These are phyloP conservation scores for Aspergillus fumigatus DNA, from an alignment of 2,329 filamentous ascomycete species.

Conservation along the genomic window DNA sequence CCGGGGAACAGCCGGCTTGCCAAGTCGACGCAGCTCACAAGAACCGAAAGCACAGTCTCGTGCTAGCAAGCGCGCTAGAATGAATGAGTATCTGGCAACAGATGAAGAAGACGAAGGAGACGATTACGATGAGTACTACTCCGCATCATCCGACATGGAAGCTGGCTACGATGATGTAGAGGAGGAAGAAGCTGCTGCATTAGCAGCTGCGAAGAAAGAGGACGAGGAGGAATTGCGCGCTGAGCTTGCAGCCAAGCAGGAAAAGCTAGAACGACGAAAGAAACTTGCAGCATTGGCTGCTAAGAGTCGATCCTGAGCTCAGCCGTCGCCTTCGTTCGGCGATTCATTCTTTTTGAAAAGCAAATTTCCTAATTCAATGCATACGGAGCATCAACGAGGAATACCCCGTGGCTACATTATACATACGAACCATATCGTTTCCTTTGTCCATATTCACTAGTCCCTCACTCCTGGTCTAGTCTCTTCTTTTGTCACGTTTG, in stretches of 20 bases:
- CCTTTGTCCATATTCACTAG: background rate
- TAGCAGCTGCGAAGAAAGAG: constrained; percentile 40
- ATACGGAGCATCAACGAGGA: constrained; percentile 24
- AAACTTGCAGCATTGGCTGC: constrained; percentile 38
- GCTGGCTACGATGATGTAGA: constrained; percentile 45
- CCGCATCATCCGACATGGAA: constrained; percentile 49
- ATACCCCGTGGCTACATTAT: constrained; percentile 22
- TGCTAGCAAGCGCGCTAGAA: constrained; percentile 23
- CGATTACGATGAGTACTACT: constrained; percentile 40
- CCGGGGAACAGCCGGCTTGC: constrained; percentile 40
- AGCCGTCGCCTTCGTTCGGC: background rate
- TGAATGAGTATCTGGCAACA: constrained; percentile 43
- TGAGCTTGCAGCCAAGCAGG: constrained; percentile 43
- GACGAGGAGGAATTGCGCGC: constrained; percentile 43
- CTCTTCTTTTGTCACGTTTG: constrained; percentile 7
- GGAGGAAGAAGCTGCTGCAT: constrained; percentile 40
- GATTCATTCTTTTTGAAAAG: background rate
- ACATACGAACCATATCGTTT: constrained; percentile 9
- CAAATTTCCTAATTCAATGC: constrained; percentile 10
- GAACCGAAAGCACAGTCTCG: constrained; percentile 24
- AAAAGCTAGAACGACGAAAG: constrained; percentile 44
- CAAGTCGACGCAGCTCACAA: constrained; percentile 21
- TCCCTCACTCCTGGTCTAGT: background rate
- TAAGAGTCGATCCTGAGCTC: constrained; percentile 24
- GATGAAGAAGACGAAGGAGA: constrained; percentile 47